Percentiles rank a stretch among this genome's conserved stretches.
These are phyloP conservation scores for Alectoria sarmentosa DNA, from an alignment of 495 filamentous ascomycete species.

Conservation along the genomic window DNA sequence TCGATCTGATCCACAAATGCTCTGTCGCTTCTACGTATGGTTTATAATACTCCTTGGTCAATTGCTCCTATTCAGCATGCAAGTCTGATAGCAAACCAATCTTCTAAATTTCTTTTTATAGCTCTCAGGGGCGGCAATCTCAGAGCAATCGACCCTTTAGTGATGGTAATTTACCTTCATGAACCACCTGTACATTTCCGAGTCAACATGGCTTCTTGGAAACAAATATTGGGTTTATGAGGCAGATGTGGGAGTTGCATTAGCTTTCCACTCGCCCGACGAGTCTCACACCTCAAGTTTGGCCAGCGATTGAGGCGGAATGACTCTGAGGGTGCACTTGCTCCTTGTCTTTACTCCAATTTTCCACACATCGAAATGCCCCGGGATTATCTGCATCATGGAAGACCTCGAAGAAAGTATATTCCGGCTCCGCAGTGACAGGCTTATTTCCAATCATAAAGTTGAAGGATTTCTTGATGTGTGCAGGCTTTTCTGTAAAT, in stretches of 20 bases:
- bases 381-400: slow-evolving; percentile 37
- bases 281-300: no score
- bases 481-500: no score
- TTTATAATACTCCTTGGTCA: slow-evolving; percentile 45
- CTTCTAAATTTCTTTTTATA: neutral
- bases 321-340: neutral
- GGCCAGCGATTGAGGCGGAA: no score
- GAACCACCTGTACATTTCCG: neutral
- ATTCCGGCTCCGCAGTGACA: slow-evolving; percentile 41
- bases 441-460: no score
- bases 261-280: no score
- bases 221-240: no score
- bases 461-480: no score
- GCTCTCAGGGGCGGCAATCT: neutral
- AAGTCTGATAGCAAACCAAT: neutral
- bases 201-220: neutral
- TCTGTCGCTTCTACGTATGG: slow-evolving; percentile 41
- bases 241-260: neutral
- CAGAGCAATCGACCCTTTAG: neutral
- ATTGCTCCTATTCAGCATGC: slow-evolving; percentile 34
- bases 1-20: slow-evolving; percentile 43
- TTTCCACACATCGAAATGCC: slow-evolving; percentile 40
- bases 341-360: slow-evolving; percentile 30
- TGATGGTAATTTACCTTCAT: neutral
- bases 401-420: slow-evolving; percentile 44